Conservation (phyloP, 495 filamentous ascomycete genomes). For the Neurospora africana region DNA sequence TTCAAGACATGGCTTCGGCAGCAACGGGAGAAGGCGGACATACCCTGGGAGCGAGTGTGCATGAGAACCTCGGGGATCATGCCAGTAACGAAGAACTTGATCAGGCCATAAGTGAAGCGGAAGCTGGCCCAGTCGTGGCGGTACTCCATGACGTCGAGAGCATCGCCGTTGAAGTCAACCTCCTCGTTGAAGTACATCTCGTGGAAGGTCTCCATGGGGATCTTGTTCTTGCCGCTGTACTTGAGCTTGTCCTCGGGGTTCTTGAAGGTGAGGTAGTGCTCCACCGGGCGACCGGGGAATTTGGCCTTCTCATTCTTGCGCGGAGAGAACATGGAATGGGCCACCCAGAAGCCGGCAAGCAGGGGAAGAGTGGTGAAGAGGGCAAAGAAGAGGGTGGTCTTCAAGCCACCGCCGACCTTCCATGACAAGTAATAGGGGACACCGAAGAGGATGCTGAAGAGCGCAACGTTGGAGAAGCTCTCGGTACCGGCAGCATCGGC, state of each 20-base stretch:
- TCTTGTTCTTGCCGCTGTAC: slow-evolving; percentile 68
- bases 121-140: slow-evolving; percentile 84
- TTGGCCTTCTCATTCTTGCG: slow-evolving; percentile 71
- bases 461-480: slow-evolving; percentile 55
- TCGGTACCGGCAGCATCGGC: slow-evolving; percentile 64
- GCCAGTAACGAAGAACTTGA: slow-evolving; percentile 34
- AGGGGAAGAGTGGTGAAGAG: slow-evolving; percentile 56
- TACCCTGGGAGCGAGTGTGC: slow-evolving; percentile 68
- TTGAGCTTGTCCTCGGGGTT: slow-evolving; percentile 58
- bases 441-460: slow-evolving; percentile 45
- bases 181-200: slow-evolving; percentile 84
- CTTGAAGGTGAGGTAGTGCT: slow-evolving; percentile 80
- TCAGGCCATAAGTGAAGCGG: slow-evolving; percentile 60
- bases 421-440: slow-evolving; percentile 59
- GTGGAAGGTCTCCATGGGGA: slow-evolving; percentile 78
- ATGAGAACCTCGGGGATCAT: slow-evolving; percentile 69
- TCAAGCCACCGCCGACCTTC: slow-evolving; percentile 59
- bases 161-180: slow-evolving; percentile 79
- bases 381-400: slow-evolving; percentile 62
- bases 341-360: slow-evolving; percentile 61
- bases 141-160: slow-evolving; percentile 69
- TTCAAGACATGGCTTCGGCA: background rate
- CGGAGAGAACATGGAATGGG: slow-evolving; percentile 53
- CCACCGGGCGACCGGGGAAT: slow-evolving; percentile 65
- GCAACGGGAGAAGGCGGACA: slow-evolving; percentile 5